Conservation (phyloP, 352 stramenopile genomes). For the Globisporangium yorkense region DNA sequence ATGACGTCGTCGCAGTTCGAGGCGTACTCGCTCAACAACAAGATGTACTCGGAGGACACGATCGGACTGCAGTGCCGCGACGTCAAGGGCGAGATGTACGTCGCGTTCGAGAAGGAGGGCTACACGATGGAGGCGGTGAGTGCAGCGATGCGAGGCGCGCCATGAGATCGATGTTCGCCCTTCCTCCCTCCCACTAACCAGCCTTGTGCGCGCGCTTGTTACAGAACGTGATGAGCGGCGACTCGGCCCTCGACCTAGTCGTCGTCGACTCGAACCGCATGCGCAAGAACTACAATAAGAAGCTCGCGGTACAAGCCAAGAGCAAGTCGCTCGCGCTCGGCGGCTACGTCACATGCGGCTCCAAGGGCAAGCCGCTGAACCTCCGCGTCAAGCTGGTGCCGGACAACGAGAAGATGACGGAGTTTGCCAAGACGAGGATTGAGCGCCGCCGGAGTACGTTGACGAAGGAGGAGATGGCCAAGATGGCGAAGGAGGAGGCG, state of each 20-base stretch:
- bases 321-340: slow-evolving; percentile 38
- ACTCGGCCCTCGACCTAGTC: slow-evolving; percentile 31
- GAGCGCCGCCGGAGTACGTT: slow-evolving; percentile 41
- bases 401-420: slow-evolving; percentile 21
- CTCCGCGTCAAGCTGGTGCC: slow-evolving; percentile 33
- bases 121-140: slow-evolving; percentile 34
- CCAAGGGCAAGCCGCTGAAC: slow-evolving; percentile 33
- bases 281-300: slow-evolving; percentile 62
- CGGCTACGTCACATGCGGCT: slow-evolving; percentile 39
- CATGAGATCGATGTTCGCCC: background rate
- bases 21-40: slow-evolving; percentile 76
- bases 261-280: slow-evolving; percentile 76
- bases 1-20: slow-evolving; percentile 47
- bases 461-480: background rate
- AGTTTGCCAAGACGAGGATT: slow-evolving; percentile 45
- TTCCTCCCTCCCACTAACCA: background rate
- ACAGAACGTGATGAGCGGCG: slow-evolving; percentile 38
- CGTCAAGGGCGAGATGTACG: slow-evolving; percentile 71
- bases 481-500: background rate
- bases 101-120: slow-evolving; percentile 53
- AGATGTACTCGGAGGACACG: slow-evolving; percentile 47
- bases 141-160: background rate
- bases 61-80: slow-evolving; percentile 42
- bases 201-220: background rate
- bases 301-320: slow-evolving; percentile 39